Percentiles rank a stretch among this genome's conserved stretches.
Evolutionary conservation across 768 basidiomycete genomes (phyloP).

Genomic region (Myochromella boudieri): DNA sequence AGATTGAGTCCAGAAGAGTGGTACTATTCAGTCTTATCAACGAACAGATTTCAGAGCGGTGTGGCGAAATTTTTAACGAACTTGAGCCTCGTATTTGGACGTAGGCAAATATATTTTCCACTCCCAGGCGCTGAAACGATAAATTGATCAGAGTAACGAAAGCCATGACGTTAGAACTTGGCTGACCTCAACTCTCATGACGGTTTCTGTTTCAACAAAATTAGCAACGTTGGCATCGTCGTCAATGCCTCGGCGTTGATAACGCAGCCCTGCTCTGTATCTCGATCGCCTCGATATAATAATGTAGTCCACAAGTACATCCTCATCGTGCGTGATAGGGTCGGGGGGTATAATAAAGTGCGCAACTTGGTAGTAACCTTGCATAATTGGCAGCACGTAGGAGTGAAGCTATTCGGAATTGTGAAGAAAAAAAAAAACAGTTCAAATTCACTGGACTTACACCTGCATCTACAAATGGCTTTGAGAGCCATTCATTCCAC

Average conservation of each 20-base stretch:
- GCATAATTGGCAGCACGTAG: constrained; percentile 89
- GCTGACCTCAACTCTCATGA: constrained; percentile 77
- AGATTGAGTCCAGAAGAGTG: constrained; percentile 89
- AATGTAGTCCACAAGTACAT: constrained; percentile 67
- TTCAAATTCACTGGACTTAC: constrained; percentile 43
- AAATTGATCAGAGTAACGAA: not conserved
- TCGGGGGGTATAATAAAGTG: constrained; percentile 62
- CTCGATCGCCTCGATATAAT: constrained; percentile 85
- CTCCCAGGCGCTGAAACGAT: constrained; percentile 61
- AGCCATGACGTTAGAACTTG: not conserved
- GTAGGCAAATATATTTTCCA: constrained; percentile 80
- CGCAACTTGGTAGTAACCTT: constrained; percentile 85
- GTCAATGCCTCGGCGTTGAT: constrained; percentile 93
- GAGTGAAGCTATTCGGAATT: constrained; percentile 75
- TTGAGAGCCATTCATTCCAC: constrained; percentile 92
- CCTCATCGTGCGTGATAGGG: constrained; percentile 40
- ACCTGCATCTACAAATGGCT: constrained; percentile 85
- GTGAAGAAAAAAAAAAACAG: too few species aligned
- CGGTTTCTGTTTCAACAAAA: constrained; percentile 93
- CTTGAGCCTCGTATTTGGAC: constrained; percentile 92
- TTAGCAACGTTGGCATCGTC: constrained; percentile 93
- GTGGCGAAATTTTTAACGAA: constrained; percentile 33
- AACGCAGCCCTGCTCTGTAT: constrained; percentile 89
- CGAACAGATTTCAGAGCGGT: too few species aligned
- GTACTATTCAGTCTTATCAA: constrained; percentile 71